A percentile compares a stretch with the other conserved stretches of the same genome.
phyloP scores from a whole-genome alignment of 2,329 filamentous ascomycete species.

The Venturia nashicola region DNA sequence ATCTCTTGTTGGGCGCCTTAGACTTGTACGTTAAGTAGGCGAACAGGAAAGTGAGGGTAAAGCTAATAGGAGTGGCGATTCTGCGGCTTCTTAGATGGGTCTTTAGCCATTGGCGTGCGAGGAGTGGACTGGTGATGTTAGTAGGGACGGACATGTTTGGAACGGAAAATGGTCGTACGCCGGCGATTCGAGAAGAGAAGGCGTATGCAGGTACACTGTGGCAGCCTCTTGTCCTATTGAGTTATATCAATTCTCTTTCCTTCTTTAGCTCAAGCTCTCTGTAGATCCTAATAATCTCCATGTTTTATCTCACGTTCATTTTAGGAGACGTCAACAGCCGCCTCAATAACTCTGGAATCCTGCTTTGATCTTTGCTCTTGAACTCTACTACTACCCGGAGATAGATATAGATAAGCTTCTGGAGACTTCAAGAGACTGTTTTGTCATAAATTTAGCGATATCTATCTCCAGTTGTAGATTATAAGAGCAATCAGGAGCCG shows the following conservation, averaged over 20 bases:
- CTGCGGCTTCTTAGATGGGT: background rate
- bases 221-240: background rate
- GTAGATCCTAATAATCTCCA: no score
- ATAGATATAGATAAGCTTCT: background rate
- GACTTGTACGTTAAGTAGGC: background rate
- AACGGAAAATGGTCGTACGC: background rate
- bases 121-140: background rate
- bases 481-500: no score
- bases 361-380: no score
- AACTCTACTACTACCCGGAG: no score
- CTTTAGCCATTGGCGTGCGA: background rate
- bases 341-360: no score
- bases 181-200: slow-evolving; percentile 1
- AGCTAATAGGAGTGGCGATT: background rate
- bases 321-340: no score
- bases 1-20: background rate
- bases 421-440: no score
- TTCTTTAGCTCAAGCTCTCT: background rate
- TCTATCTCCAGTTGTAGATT: no score
- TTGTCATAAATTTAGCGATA: no score
- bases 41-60: background rate
- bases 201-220: background rate
- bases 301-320: no score
- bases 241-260: background rate
- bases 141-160: background rate